Base-by-base conservation (phyloP, 169 alveolate species). In the Theileria parva region DNA sequence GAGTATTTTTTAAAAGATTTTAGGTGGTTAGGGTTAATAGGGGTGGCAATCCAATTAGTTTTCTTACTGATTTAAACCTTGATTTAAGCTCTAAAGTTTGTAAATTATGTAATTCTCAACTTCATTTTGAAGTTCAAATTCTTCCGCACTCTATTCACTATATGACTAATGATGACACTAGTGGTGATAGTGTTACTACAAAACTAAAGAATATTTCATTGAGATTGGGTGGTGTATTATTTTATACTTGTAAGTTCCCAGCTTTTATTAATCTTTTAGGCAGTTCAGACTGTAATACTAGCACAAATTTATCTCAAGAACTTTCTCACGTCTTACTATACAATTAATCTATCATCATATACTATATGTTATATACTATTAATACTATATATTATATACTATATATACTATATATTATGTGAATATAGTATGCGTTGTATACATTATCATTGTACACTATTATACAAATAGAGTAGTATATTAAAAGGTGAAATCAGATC, bases 401-500 rank as follows among this genome's bases (percentile, higher is more conserved):
- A 55, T 55, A 55, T 55, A 55, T 55, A 50, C 59, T 17, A 50
- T 50, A 50, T 50, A 50, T 50, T 13, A 13, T 32, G 27, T 11
- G 30, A 59, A 25, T 11, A 11, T 7, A 25, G 27, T 59, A 50
- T 50, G 70, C 15, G 70, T 13, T 21, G 28, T n/a, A n/a, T n/a
- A n/a, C n/a, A n/a, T n/a, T n/a, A n/a, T n/a, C n/a, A n/a, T n/a
- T n/a, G n/a, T n/a, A n/a, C n/a, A n/a, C n/a, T n/a, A n/a, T n/a
- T n/a, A n/a, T n/a, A n/a, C n/a, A n/a, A n/a, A n/a, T n/a, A n/a
- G n/a, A n/a, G n/a, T 44, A 13, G 17, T 0, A 44, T 11, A 44
- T 81, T 88, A 97, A 83, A 97, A 97, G 61, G 89, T 79, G 93
- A 94, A 97, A 63, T 93, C 96, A 21, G 98, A 94, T 39, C 94